A percentile compares a stretch with the other conserved stretches of the same genome.
Conservation (phyloP, 768 basidiomycete genomes). For the Cystobasidium tubakii region DNA sequence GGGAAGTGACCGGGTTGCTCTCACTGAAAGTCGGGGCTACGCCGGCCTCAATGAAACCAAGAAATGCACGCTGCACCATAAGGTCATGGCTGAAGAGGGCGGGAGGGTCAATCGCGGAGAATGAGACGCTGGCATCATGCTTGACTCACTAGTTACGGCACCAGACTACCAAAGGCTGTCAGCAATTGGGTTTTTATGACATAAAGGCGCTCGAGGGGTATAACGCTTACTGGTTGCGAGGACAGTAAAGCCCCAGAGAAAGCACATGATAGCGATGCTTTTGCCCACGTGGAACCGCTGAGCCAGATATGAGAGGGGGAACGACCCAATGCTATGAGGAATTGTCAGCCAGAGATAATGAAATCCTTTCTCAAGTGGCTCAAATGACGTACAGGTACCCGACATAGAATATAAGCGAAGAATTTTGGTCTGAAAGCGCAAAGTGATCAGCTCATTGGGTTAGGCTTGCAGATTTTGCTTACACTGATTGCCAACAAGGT, state of each 20-base stretch:
- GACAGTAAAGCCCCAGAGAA: not conserved
- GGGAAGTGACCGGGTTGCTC: too few relatives aligned
- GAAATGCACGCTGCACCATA: constrained; percentile 1
- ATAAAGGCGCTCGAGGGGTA: too few relatives aligned
- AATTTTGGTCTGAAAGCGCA: not conserved
- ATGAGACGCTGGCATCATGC: too few relatives aligned
- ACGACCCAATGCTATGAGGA: not conserved
- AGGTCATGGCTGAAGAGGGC: constrained; percentile 3
- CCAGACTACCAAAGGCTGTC: not conserved
- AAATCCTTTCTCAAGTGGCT: too few relatives aligned
- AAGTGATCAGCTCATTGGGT: not conserved
- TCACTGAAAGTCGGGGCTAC: constrained; percentile 3
- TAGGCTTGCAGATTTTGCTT: too few relatives aligned
- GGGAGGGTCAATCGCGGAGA: not conserved
- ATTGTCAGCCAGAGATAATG: not conserved
- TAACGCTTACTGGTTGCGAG: not conserved
- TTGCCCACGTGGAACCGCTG: constrained; percentile 4
- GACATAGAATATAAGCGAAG: constrained; percentile 4
- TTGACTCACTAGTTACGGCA: not conserved
- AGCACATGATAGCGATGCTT: constrained; percentile 10
- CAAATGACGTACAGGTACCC: not conserved
- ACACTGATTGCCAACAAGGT: constrained; percentile 16
- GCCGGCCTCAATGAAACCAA: constrained; percentile 2
- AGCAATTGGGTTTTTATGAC: too few relatives aligned
- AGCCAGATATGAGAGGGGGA: constrained; percentile 12